Evolutionary conservation across 2,329 filamentous ascomycete species (phyloP).

Genomic region (Neonectria coccinea): DNA sequence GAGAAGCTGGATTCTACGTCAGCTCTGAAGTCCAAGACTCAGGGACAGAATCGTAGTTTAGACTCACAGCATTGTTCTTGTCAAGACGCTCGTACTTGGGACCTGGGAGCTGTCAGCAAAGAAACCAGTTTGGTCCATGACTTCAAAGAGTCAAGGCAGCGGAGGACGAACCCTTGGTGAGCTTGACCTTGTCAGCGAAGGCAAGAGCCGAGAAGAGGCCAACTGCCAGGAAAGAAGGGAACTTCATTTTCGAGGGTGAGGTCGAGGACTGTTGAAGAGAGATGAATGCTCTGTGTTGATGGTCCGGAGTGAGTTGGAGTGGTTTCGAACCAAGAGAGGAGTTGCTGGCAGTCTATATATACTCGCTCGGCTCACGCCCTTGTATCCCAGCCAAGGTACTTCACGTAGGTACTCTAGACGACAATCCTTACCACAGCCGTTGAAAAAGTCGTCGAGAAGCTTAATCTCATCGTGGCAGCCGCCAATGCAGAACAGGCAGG

Average conservation of each 20-base stretch:
- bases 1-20: conserved; percentile 42
- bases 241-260: conserved; percentile 26
- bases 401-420: too few relatives aligned
- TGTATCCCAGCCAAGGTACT: background rate
- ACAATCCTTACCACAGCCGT: background rate
- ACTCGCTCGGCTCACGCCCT: conserved; percentile 4
- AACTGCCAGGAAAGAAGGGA: conserved; percentile 20
- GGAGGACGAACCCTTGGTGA: conserved; percentile 19
- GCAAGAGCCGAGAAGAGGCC: conserved; percentile 22
- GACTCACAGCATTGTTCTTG: conserved; percentile 44
- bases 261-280: conserved; percentile 8
- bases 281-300: conserved; percentile 19
- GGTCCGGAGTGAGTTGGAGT: conserved; percentile 20
- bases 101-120: conserved; percentile 16
- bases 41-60: fast-evolving
- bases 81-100: conserved; percentile 44
- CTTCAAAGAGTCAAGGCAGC: background rate
- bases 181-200: conserved; percentile 12
- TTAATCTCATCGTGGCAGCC: conserved; percentile 18
- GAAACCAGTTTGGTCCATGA: background rate
- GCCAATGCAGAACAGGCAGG: conserved; percentile 9
- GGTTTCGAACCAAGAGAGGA: conserved; percentile 15
- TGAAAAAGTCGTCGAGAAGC: conserved; percentile 7
- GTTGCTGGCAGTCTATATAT: conserved; percentile 18
- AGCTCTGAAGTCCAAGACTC: background rate